phyloP scores from a whole-genome alignment of 148 eudicot genomes.

The Cornus suecica region DNA sequence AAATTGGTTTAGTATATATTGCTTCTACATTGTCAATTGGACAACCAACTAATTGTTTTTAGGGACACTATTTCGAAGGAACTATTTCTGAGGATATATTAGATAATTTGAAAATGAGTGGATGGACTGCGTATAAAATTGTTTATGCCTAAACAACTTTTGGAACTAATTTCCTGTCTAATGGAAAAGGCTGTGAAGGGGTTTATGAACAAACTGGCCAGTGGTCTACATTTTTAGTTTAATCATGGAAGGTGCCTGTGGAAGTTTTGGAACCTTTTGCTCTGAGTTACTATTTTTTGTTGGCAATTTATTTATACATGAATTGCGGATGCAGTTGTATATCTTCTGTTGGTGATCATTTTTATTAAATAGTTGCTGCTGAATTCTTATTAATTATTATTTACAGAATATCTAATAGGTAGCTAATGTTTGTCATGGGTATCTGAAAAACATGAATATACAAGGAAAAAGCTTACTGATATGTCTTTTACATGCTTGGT shows the following conservation, averaged over 20 bases:
- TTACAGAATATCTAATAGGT: too few species aligned
- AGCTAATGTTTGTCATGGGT: not conserved
- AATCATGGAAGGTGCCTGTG: not conserved
- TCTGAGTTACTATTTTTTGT: not conserved
- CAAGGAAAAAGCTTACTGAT: not conserved
- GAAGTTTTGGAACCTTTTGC: not conserved
- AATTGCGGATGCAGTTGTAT: not conserved
- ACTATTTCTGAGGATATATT: too few species aligned
- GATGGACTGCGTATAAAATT: too few species aligned
- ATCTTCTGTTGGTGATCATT: not conserved
- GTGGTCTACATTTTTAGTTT: not conserved
- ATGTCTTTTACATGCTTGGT: not conserved
- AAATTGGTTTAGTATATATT: not conserved
- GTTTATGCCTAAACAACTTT: too few species aligned
- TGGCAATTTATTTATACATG: not conserved
- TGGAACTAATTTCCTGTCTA: too few species aligned
- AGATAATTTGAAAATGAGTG: too few species aligned
- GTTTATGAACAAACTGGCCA: not conserved
- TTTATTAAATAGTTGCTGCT: not conserved
- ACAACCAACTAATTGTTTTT: too few species aligned
- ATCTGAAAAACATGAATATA: not conserved
- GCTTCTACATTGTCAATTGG: not conserved
- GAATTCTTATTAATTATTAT: not conserved
- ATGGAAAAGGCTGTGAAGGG: too few species aligned
- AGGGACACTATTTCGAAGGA: too few species aligned